Percentiles rank a stretch among this genome's conserved stretches.
Conservation (phyloP, 441 rosid genomes). For the Kokia cookei region DNA sequence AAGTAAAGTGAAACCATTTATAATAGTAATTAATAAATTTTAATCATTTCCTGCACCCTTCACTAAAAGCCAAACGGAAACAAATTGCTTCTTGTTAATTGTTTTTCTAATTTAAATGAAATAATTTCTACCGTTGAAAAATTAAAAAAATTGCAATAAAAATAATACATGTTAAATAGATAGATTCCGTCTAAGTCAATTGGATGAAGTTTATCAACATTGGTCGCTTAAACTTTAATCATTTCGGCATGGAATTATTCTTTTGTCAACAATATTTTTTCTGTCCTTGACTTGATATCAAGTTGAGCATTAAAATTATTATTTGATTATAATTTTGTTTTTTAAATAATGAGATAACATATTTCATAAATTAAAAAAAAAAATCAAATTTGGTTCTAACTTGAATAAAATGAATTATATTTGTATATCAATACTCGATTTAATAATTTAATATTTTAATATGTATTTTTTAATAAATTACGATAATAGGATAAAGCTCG, state of each 20-base stretch:
- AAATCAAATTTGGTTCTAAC: no score
- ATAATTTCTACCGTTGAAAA: neutral
- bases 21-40: neutral
- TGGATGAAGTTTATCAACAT: neutral
- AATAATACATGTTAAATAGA: neutral
- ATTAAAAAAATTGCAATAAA: neutral
- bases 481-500: no score
- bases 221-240: neutral
- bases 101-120: neutral
- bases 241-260: constrained; percentile 2
- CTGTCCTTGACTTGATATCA: neutral
- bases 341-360: neutral
- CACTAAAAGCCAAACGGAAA: neutral
- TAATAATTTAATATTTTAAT: no score
- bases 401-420: no score
- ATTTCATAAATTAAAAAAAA: no score
- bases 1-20: no score
- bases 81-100: neutral
- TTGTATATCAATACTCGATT: no score
- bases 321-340: neutral
- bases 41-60: neutral
- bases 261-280: neutral
- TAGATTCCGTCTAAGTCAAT: neutral
- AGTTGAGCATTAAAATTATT: neutral
- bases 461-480: no score